Evolutionary conservation across 805 yeast species (phyloP), one percentile per base, ranked within the genome.

Genomic region (Metschnikowia arizonensis): DNA sequence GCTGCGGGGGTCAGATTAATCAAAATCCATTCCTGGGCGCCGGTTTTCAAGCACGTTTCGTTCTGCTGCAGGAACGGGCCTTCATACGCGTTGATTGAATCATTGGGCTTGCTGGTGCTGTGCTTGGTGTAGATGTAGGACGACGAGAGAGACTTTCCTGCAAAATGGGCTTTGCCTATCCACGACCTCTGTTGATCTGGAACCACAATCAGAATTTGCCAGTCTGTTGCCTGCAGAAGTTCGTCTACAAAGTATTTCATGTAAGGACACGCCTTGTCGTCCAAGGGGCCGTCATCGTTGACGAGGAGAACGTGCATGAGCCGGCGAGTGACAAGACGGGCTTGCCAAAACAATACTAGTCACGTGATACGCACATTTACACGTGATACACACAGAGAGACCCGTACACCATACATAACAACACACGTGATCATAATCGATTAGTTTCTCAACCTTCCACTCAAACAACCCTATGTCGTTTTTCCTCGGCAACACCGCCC

Each of bases 151-250:
- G 79, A 76, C 50, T 77, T 75, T 5, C 88, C 91, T 0, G 95
- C 95, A 58, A 93, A 81, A 69, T 90, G 97, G 5, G 99, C 98
- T 63, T 93, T 93, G 30, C 97, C 97, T 46, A 89, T 91, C 99
- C 99, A 93, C 11, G 97, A 90, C 55, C 93, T 72, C 56, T 79
- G 83, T 46, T 88, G 95, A 43, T 81, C 77, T 10, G 99, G 99
- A 2, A 93, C 83, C 23, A 84, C 89, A 17, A 90, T 81, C 19
- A 89, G 81, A 26, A 90, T 65, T 23, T 85, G 79, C 98, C 98
- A 91, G 60, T 87, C 81, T 5, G 97, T 87, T 43, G 69, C 55
- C 33, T 71, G 61, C 36, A 62, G 60, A 37, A 90, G 72, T 39
- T 87, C 85, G 50, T 84, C 84, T 5, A 88, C 89, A 30, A 93